phyloP scores from a whole-genome alignment of 1,139 yeast species.

The Torulaspora pretoriensis region DNA sequence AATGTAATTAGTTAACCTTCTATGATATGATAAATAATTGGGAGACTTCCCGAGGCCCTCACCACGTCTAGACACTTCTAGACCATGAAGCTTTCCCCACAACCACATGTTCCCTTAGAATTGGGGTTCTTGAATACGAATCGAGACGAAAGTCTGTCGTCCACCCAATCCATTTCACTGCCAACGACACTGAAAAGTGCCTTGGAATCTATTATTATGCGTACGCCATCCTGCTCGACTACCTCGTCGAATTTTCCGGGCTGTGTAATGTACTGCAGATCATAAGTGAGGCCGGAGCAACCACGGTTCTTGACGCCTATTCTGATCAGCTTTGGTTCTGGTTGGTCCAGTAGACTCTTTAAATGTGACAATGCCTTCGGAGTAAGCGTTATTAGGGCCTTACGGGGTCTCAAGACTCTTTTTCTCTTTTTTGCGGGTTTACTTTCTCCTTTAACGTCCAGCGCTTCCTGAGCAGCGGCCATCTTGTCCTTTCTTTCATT shows the following conservation, averaged over 20 bases:
- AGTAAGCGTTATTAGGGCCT: constrained; percentile 79
- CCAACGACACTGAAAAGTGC: constrained; percentile 95
- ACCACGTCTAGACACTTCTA: constrained; percentile 29
- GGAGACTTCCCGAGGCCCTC: background rate
- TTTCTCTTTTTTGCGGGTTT: constrained; percentile 49
- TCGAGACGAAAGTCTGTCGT: constrained; percentile 82
- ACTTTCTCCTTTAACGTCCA: constrained; percentile 34
- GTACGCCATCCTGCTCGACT: constrained; percentile 89
- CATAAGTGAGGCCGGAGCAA: constrained; percentile 90
- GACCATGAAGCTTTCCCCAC: constrained; percentile 98
- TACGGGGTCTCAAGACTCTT: constrained; percentile 75
- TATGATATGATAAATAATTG: background rate
- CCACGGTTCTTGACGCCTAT: constrained; percentile 96
- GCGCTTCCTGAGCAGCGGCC: constrained; percentile 14
- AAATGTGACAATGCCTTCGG: constrained; percentile 72
- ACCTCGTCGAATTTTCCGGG: constrained; percentile 94
- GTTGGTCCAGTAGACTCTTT: constrained; percentile 62
- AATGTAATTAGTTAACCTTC: constrained; percentile 1
- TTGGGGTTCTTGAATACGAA: constrained; percentile 93
- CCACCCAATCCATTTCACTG: constrained; percentile 97
- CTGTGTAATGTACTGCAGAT: constrained; percentile 79
- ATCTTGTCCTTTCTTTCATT: constrained; percentile 7
- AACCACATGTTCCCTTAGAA: constrained; percentile 96
- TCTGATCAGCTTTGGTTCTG: constrained; percentile 82
- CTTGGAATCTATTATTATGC: constrained; percentile 88